Percentiles rank a stretch among this genome's conserved stretches.
phyloP scores from a whole-genome alignment of 2,329 filamentous ascomycete species.

The Pochonia chlamydosporia region DNA sequence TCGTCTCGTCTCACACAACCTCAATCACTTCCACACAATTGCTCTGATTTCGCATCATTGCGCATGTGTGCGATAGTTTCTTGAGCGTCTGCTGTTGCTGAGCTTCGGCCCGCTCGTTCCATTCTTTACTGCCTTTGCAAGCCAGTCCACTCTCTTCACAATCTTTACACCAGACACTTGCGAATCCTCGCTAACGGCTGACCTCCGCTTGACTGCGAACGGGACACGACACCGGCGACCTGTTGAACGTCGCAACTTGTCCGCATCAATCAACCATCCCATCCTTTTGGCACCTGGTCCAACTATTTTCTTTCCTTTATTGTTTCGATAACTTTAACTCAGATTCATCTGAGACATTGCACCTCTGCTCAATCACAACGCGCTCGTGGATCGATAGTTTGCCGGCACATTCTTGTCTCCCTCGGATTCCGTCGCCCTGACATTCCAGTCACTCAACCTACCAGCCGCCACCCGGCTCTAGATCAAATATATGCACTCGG shows the following conservation, averaged over 20 bases:
- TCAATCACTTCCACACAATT: not conserved
- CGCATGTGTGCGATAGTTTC: conserved; percentile 5
- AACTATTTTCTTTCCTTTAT: conserved; percentile 12
- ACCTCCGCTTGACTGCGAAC: not conserved
- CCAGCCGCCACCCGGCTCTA: conserved; percentile 6
- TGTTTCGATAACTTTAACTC: not conserved
- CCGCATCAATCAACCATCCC: not conserved
- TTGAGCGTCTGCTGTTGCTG: conserved; percentile 5
- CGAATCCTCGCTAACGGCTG: not conserved
- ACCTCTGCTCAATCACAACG: conserved; percentile 10
- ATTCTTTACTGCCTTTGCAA: conserved; percentile 10
- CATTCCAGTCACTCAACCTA: conserved; percentile 21
- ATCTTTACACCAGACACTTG: not conserved
- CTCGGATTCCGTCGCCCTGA: conserved; percentile 15
- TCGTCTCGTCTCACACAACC: not conserved
- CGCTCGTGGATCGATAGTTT: conserved; percentile 17
- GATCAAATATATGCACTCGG: conserved; percentile 12
- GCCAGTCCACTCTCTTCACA: conserved; percentile 1
- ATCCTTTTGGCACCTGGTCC: conserved; percentile 21
- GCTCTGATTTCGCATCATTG: not conserved
- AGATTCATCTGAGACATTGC: conserved; percentile 9
- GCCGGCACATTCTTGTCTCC: conserved; percentile 19
- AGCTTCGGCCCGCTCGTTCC: conserved; percentile 10
- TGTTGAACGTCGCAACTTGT: not conserved
- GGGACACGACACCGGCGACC: not conserved